Conservation (phyloP, 495 filamentous ascomycete species). For the Terfezia claveryi region DNA sequence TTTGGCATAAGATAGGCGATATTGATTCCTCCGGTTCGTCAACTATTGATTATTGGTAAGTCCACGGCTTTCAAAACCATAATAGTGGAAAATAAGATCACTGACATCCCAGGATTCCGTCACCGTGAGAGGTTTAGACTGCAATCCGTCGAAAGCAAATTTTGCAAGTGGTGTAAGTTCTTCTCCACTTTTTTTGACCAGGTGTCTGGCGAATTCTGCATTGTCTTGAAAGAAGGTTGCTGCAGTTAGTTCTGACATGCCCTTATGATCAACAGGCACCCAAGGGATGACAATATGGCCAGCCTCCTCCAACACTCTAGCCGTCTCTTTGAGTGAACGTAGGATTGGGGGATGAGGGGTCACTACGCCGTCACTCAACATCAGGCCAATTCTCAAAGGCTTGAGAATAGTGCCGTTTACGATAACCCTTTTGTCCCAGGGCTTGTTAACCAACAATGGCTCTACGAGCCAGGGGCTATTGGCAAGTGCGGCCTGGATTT, state of each 20-base stretch:
- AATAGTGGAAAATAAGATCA: too few species aligned
- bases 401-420: constrained; percentile 7
- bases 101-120: too few species aligned
- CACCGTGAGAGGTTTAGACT: too few species aligned
- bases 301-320: constrained; percentile 24
- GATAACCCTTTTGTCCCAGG: constrained; percentile 23
- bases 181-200: too few species aligned
- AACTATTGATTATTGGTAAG: too few species aligned
- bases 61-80: too few species aligned
- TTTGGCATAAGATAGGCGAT: constrained; percentile 26
- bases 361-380: constrained; percentile 33
- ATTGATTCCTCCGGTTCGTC: constrained; percentile 21
- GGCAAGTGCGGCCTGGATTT: constrained; percentile 3
- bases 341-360: constrained; percentile 33
- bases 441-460: constrained; percentile 23
- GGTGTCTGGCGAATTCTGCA: too few species aligned
- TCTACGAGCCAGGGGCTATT: constrained; percentile 23
- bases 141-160: too few species aligned
- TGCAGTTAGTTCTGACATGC: constrained; percentile 21
- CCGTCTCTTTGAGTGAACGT: constrained; percentile 24
- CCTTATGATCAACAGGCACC: constrained; percentile 35
- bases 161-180: too few species aligned
- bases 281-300: constrained; percentile 27
- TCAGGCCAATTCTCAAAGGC: constrained; percentile 28
- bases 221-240: too few species aligned